Evolutionary conservation across 495 filamentous ascomycete species (phyloP).

Genomic region (Immersiella caudata): DNA sequence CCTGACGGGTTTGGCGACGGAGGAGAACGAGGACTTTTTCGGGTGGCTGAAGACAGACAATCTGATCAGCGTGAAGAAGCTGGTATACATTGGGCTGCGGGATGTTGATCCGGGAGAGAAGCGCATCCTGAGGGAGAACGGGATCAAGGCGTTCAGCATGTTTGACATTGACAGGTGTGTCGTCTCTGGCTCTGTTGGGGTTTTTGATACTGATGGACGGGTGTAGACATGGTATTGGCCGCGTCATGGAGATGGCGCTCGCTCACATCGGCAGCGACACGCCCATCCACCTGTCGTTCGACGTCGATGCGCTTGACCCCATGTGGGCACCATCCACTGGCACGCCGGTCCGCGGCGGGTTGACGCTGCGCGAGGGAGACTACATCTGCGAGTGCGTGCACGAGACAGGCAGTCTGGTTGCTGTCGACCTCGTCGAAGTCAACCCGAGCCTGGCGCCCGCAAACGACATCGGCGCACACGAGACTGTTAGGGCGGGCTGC

Average conservation of each 20-base stretch:
- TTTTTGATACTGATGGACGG: slow-evolving; percentile 23
- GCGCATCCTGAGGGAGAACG: slow-evolving; percentile 80
- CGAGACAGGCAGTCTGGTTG: slow-evolving; percentile 85
- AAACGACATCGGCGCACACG: slow-evolving; percentile 67
- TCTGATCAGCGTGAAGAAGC: slow-evolving; percentile 69
- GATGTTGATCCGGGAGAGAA: slow-evolving; percentile 95
- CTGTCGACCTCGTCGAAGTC: slow-evolving; percentile 94
- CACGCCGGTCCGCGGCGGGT: slow-evolving; percentile 90
- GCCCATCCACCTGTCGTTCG: slow-evolving; percentile 95
- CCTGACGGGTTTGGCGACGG: slow-evolving; percentile 77
- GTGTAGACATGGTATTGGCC: slow-evolving; percentile 81
- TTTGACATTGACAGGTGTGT: slow-evolving; percentile 88
- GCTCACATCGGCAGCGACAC: slow-evolving; percentile 92
- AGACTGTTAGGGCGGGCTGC: slow-evolving; percentile 89
- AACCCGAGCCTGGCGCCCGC: slow-evolving; percentile 80
- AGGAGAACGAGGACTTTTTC: slow-evolving; percentile 74
- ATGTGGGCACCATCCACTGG: slow-evolving; percentile 96
- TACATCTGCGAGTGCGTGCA: slow-evolving; percentile 98
- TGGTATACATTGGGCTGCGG: slow-evolving; percentile 95
- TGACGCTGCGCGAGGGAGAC: slow-evolving; percentile 95
- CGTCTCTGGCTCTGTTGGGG: slow-evolving; percentile 11
- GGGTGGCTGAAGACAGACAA: slow-evolving; percentile 77
- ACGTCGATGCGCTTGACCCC: slow-evolving; percentile 95
- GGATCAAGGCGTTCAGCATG: slow-evolving; percentile 97
- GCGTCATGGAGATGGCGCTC: slow-evolving; percentile 95